Conservation (phyloP, 2,329 filamentous ascomycete species). For the Pseudogymnoascus sp. region DNA sequence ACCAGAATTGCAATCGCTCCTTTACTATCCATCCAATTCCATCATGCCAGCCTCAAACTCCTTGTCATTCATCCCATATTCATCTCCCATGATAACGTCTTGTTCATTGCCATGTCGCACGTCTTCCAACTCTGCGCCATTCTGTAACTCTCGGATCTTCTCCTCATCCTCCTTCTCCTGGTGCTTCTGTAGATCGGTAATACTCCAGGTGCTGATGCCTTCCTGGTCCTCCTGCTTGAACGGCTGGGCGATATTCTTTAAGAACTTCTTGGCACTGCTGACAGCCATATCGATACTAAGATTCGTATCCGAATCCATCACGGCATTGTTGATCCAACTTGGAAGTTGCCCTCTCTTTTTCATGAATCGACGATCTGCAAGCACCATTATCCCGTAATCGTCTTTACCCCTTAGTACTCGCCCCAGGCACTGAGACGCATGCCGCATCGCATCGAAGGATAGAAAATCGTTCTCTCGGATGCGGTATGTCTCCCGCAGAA, state of each 20-base stretch:
- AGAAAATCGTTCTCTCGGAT: constrained; percentile 97
- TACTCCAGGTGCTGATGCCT: constrained; percentile 86
- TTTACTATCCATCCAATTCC: constrained; percentile 31
- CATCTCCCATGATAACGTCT: constrained; percentile 20
- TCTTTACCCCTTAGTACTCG: constrained; percentile 94
- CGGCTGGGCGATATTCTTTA: constrained; percentile 86
- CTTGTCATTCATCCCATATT: constrained; percentile 28
- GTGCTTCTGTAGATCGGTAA: constrained; percentile 68
- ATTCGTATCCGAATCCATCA: constrained; percentile 79
- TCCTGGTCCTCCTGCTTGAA: constrained; percentile 79
- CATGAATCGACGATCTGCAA: constrained; percentile 87
- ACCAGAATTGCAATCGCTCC: not conserved
- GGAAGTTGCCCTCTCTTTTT: constrained; percentile 86
- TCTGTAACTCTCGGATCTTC: constrained; percentile 55
- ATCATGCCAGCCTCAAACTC: constrained; percentile 47
- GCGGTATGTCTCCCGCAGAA: constrained; percentile 91
- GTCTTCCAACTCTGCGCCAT: constrained; percentile 32
- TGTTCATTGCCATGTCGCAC: constrained; percentile 18
- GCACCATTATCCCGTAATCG: constrained; percentile 99
- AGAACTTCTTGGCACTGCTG: constrained; percentile 77
- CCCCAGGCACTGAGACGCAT: constrained; percentile 91
- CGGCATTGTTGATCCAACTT: constrained; percentile 90
- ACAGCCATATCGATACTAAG: constrained; percentile 94
- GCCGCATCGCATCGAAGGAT: constrained; percentile 98
- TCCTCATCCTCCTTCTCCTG: constrained; percentile 68